Base-by-base conservation (phyloP, 1,284 basidiomycete genomes). In the Flammula alnicola region DNA sequence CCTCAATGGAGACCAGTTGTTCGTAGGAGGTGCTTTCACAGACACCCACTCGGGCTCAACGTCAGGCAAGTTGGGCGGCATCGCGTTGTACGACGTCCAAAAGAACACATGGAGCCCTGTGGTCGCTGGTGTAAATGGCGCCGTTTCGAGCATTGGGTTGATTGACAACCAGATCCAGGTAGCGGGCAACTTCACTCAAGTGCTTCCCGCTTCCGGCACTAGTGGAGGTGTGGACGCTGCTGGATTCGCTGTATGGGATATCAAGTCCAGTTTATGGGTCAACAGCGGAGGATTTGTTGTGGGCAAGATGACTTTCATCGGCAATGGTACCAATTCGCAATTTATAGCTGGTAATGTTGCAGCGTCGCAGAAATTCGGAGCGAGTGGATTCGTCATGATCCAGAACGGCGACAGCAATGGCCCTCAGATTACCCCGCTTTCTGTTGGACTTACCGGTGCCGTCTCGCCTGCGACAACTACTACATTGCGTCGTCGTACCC, bases 21-120 rank as follows among this genome's bases (percentile, higher is more conserved):
- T 82, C 64, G 84, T 95, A 37, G 95, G 93, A 25, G 95, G 95
- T 1, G 76, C 83, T 3, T 98, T 98, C 72, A 81, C 78, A 1
- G 82, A 87, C 55, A 91, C 91, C 0, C 70, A 73, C 5, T 69
- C 77, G 5, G 68, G 81, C 0, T 80, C 76, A 1, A 70, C 75
- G 33, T 60, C 65, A 8, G 79, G 81, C 44, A 70, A 66, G 9
- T 72, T 94, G 9, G 70, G 71, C 36, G 79, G 88, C 49, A 68
- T 98, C 31, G 93, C 88, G 0, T 63, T 81, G 48, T 99, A 96
- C 72, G 81, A 95, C 60, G 72, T 93, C 2, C 63, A 71, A 37
- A 74, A 74, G 30, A 81, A 86, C 53, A 64, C 76, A 10, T 98
- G 95, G 93, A 70, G 70, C 2, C 59, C 88, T 2, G 73, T 98